A percentile compares a stretch with the other conserved stretches of the same genome.
Evolutionary conservation across 2,329 filamentous ascomycete species (phyloP).

Genomic region (Domatiomyces globalis): DNA sequence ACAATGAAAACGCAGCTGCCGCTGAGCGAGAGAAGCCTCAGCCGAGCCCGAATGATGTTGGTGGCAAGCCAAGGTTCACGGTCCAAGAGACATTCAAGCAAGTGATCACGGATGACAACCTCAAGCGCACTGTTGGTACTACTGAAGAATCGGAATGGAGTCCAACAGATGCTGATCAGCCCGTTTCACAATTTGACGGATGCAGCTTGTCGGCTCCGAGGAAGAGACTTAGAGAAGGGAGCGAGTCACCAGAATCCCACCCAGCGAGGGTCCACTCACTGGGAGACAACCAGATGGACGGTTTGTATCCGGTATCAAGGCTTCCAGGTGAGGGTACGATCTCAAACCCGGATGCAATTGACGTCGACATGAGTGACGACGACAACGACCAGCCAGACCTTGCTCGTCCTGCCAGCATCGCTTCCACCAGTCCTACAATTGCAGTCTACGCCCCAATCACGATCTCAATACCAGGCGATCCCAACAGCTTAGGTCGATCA

Average conservation of each 20-base stretch:
- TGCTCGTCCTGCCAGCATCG: neutral
- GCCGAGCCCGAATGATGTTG: neutral
- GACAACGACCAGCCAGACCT: slow-evolving; percentile 19
- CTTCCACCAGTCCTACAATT: too few species aligned
- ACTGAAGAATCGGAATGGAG: neutral
- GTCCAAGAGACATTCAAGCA: slow-evolving; percentile 23
- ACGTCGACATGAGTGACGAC: slow-evolving; percentile 47
- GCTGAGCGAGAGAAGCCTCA: slow-evolving; percentile 22
- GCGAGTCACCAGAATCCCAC: neutral
- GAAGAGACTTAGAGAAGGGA: slow-evolving; percentile 4
- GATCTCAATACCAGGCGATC: neutral
- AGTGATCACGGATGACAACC: slow-evolving; percentile 17
- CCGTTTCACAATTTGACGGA: slow-evolving; percentile 13
- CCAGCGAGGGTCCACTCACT: neutral
- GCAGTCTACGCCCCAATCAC: neutral
- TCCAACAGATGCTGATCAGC: neutral
- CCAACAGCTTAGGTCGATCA: neutral
- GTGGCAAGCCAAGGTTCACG: neutral
- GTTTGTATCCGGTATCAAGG: neutral
- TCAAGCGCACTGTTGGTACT: slow-evolving; percentile 4
- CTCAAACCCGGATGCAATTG: slow-evolving; percentile 15
- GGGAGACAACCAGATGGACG: neutral
- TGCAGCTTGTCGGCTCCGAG: slow-evolving; percentile 9
- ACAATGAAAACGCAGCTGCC: slow-evolving; percentile 23
- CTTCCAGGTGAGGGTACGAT: neutral